phyloP scores from a whole-genome alignment of 2,329 filamentous ascomycete genomes.

The Fusarium anthophilum region DNA sequence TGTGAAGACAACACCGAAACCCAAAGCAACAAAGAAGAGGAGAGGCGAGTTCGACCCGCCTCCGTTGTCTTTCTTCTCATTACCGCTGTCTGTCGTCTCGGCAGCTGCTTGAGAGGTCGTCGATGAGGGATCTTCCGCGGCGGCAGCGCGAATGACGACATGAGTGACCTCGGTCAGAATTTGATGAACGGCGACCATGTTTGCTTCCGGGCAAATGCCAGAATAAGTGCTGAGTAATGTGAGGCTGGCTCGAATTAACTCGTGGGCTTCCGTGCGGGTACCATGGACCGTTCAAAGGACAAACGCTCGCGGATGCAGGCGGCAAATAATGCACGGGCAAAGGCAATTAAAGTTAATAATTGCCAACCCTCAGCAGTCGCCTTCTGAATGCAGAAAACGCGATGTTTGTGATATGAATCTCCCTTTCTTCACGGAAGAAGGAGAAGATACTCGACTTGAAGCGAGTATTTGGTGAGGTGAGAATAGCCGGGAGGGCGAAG shows the following conservation, averaged over 20 bases:
- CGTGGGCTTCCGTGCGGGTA: conserved; percentile 40
- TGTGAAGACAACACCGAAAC: conserved; percentile 98
- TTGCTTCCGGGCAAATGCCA: conserved; percentile 23
- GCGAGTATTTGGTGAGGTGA: conserved; percentile 32
- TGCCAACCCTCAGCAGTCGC: conserved; percentile 24
- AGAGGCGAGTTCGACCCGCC: conserved; percentile 55
- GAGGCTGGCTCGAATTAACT: conserved; percentile 41
- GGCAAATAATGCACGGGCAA: conserved; percentile 31
- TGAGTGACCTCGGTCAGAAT: conserved; percentile 41
- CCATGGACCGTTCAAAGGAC: conserved; percentile 37
- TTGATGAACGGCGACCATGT: conserved; percentile 41
- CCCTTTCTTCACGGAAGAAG: conserved; percentile 14
- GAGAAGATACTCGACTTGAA: conserved; percentile 22
- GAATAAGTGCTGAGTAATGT: conserved; percentile 27
- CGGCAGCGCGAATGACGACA: conserved; percentile 38
- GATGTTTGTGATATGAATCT: background rate
- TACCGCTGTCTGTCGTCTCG: conserved; percentile 14
- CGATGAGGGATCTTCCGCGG: conserved; percentile 31
- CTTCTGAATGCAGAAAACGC: background rate
- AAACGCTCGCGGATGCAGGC: conserved; percentile 31
- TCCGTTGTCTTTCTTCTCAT: conserved; percentile 32
- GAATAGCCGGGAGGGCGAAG: conserved; percentile 35
- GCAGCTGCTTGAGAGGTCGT: conserved; percentile 33
- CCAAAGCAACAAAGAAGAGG: conserved; percentile 90
- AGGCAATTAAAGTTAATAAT: conserved; percentile 23